Conservation (phyloP, 176 grass and related monocot genomes). For the Bolboschoenus planiculmis region DNA sequence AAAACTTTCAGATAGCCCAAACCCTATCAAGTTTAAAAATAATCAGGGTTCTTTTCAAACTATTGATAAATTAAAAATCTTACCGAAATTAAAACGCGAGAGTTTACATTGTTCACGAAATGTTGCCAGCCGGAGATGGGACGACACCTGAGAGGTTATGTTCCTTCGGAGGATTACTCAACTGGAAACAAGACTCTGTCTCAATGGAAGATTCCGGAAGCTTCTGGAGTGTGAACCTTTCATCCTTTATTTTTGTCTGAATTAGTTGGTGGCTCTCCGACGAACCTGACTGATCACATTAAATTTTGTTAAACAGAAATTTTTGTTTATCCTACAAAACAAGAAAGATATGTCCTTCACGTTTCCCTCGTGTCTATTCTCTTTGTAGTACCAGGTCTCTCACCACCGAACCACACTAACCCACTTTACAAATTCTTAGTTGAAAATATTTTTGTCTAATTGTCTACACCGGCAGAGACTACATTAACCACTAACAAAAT, state of each 20-base stretch:
- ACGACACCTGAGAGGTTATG: constrained; percentile 24
- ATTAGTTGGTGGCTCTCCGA: constrained; percentile 40
- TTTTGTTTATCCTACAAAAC: not conserved
- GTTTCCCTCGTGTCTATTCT: not conserved
- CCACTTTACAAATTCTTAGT: not conserved
- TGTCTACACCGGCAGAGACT: not conserved
- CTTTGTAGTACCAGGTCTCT: not conserved
- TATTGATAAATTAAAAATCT: not conserved
- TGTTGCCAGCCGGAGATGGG: constrained; percentile 40
- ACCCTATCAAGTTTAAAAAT: not conserved
- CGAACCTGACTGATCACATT: constrained; percentile 73
- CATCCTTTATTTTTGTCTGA: constrained; percentile 17
- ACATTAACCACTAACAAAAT: not conserved
- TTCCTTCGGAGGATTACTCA: constrained; percentile 28
- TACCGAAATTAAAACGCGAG: not conserved
- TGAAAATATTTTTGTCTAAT: not conserved
- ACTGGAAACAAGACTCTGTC: constrained; percentile 12
- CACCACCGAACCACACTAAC: not conserved
- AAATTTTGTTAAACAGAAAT: not conserved
- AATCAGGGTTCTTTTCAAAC: not conserved
- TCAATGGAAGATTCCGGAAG: constrained; percentile 28
- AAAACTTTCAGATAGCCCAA: not conserved
- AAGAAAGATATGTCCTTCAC: not conserved
- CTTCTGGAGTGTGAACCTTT: constrained; percentile 29
- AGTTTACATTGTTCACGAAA: constrained; percentile 20